A percentile compares a stretch with the other conserved stretches of the same genome.
phyloP scores from a whole-genome alignment of 768 basidiomycete species.

The Suillus fuscotomentosus region DNA sequence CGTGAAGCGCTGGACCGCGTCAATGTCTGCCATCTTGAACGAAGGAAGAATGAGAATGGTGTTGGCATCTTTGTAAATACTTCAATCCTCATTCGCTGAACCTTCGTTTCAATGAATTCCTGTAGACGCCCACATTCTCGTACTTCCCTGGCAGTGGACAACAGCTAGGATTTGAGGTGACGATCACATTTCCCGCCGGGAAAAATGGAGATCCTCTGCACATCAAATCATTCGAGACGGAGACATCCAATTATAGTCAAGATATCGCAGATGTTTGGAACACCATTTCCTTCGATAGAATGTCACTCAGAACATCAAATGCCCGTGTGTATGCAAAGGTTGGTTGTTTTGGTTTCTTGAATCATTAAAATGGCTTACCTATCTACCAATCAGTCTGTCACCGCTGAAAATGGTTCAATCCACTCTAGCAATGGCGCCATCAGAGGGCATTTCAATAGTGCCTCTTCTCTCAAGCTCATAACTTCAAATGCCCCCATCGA shows the following conservation, averaged over 20 bases:
- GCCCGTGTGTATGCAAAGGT: constrained; percentile 35
- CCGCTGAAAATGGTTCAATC: constrained; percentile 25
- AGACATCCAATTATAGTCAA: constrained; percentile 39
- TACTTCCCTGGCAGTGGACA: constrained; percentile 9
- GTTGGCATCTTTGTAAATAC: constrained; percentile 34
- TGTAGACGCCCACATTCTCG: constrained; percentile 33
- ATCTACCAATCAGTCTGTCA: constrained; percentile 28
- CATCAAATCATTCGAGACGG: constrained; percentile 44
- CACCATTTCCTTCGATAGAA: constrained; percentile 34
- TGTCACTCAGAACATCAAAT: constrained; percentile 37
- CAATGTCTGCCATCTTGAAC: constrained; percentile 30
- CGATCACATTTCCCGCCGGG: constrained; percentile 36
- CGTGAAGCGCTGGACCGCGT: constrained; percentile 19
- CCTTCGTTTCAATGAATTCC: background rate
- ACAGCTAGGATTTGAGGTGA: constrained; percentile 33
- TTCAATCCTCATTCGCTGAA: background rate
- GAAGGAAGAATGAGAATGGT: constrained; percentile 22
- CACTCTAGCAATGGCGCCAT: constrained; percentile 47
- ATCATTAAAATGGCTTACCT: background rate
- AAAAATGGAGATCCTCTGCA: constrained; percentile 18
- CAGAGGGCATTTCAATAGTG: constrained; percentile 39
- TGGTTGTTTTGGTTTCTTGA: constrained; percentile 8
- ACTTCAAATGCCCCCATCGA: constrained; percentile 42
- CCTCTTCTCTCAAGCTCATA: constrained; percentile 32
- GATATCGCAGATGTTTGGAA: constrained; percentile 33